Percentiles rank a stretch among this genome's conserved stretches.
Evolutionary conservation across 768 basidiomycete species (phyloP).

Genomic region (Tulasnella sp.): DNA sequence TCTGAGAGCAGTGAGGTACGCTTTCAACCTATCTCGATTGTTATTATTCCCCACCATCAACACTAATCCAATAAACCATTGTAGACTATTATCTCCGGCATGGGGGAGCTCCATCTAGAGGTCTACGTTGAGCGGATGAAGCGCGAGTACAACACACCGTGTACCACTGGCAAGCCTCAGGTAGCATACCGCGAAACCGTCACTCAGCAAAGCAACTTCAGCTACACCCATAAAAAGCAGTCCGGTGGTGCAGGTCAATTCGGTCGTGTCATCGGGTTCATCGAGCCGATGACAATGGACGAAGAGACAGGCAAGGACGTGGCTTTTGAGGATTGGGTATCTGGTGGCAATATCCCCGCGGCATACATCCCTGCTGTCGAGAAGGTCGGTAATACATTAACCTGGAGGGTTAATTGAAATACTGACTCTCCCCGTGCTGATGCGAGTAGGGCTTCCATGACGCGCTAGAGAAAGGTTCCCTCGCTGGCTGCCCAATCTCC

Average conservation of each 20-base stretch:
- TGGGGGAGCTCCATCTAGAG: slow-evolving; percentile 98
- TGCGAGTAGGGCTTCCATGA: slow-evolving; percentile 76
- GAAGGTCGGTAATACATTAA: slow-evolving; percentile 46
- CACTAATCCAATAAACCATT: not conserved
- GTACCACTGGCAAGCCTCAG: slow-evolving; percentile 87
- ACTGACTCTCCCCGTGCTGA: not conserved
- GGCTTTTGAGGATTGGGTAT: slow-evolving; percentile 76
- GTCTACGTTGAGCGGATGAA: slow-evolving; percentile 99
- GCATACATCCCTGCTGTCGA: slow-evolving; percentile 92
- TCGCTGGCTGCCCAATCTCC: slow-evolving; percentile 79
- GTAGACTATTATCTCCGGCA: slow-evolving; percentile 73
- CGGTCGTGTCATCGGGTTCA: slow-evolving; percentile 79
- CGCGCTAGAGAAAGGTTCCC: slow-evolving; percentile 79
- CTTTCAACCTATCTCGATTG: no score
- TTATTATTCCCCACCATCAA: not conserved
- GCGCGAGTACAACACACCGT: slow-evolving; percentile 91
- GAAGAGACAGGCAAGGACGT: slow-evolving; percentile 69
- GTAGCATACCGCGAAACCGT: slow-evolving; percentile 97
- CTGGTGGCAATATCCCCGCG: slow-evolving; percentile 85
- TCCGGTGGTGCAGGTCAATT: slow-evolving; percentile 96
- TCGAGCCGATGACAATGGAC: slow-evolving; percentile 80
- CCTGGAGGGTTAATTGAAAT: not conserved
- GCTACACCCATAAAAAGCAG: slow-evolving; percentile 96
- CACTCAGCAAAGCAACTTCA: slow-evolving; percentile 68
- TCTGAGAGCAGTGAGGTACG: slow-evolving; percentile 83